Evolutionary conservation across 2,329 filamentous ascomycete genomes (phyloP).

Genomic region (Teratosphaeria destructans): DNA sequence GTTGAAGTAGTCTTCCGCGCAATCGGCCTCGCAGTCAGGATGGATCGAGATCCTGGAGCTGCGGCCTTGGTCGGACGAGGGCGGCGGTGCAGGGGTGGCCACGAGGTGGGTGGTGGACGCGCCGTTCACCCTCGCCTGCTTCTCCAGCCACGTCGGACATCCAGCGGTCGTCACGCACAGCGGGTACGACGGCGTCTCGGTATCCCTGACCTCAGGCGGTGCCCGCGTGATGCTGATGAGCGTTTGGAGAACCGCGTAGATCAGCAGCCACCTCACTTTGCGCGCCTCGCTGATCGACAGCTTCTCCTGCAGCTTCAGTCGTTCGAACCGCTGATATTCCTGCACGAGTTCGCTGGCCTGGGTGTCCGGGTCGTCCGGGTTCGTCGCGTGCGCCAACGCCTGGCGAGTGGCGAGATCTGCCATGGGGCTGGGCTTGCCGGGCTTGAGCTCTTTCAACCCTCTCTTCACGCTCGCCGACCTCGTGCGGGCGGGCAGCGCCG

Average conservation of each 20-base stretch:
- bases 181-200: constrained; percentile 48
- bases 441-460: constrained; percentile 25
- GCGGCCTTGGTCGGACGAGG: constrained; percentile 5
- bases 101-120: neutral
- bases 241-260: constrained; percentile 66
- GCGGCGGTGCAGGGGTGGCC: neutral
- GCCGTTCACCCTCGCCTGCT: neutral
- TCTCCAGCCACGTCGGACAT: constrained; percentile 29
- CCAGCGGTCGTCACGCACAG: constrained; percentile 38
- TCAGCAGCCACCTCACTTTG: constrained; percentile 67
- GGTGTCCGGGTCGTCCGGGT: constrained; percentile 27
- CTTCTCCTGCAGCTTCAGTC: constrained; percentile 48
- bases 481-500: constrained; percentile 28
- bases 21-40: constrained; percentile 37
- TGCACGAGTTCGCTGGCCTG: constrained; percentile 46
- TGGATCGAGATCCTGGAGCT: constrained; percentile 27
- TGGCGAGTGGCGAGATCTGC: constrained; percentile 43
- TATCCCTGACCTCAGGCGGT: constrained; percentile 51
- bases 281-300: constrained; percentile 55
- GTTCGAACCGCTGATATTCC: constrained; percentile 62
- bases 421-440: constrained; percentile 29
- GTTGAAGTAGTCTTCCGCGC: constrained; percentile 26
- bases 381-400: constrained; percentile 43
- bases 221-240: constrained; percentile 53
- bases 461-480: constrained; percentile 22